Conservation (phyloP, 1,139 yeast genomes). For the Geotrichum candidum region DNA sequence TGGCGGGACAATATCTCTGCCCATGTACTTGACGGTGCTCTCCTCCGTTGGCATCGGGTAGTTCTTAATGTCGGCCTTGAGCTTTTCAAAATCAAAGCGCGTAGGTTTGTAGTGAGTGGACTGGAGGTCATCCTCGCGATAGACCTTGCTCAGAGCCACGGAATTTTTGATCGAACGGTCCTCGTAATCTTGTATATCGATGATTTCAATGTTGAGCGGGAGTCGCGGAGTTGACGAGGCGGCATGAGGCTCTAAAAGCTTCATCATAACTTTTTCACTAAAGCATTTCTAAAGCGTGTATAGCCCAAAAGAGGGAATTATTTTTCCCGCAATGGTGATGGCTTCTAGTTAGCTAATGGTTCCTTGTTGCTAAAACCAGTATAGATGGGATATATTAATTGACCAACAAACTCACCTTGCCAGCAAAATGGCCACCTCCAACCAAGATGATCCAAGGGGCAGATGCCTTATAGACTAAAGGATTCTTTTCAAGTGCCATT, state of each 20-base stretch:
- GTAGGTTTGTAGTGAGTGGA: constrained; percentile 26
- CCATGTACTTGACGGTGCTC: constrained; percentile 1
- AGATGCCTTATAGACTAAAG: neutral
- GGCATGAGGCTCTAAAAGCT: constrained; percentile 24
- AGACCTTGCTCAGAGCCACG: constrained; percentile 8
- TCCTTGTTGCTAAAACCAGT: neutral
- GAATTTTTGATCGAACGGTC: constrained; percentile 3
- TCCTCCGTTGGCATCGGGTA: neutral
- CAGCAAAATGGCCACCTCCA: constrained; percentile 76
- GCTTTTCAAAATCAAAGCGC: constrained; percentile 38
- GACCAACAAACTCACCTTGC: constrained; percentile 47
- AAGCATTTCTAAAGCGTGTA: neutral
- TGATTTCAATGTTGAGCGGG: constrained; percentile 18
- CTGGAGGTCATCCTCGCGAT: constrained; percentile 9
- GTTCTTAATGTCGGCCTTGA: constrained; percentile 28
- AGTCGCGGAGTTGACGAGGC: neutral
- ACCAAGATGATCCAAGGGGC: constrained; percentile 45
- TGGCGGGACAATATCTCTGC: constrained; percentile 9
- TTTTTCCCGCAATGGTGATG: neutral
- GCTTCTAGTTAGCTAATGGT: neutral
- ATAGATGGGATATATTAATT: neutral
- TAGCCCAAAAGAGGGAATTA: neutral
- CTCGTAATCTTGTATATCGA: constrained; percentile 33
- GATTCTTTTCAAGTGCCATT: neutral
- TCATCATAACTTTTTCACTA: constrained; percentile 26